phyloP scores from a whole-genome alignment of 1,284 basidiomycete species.

The Spongispora temasekensis region DNA sequence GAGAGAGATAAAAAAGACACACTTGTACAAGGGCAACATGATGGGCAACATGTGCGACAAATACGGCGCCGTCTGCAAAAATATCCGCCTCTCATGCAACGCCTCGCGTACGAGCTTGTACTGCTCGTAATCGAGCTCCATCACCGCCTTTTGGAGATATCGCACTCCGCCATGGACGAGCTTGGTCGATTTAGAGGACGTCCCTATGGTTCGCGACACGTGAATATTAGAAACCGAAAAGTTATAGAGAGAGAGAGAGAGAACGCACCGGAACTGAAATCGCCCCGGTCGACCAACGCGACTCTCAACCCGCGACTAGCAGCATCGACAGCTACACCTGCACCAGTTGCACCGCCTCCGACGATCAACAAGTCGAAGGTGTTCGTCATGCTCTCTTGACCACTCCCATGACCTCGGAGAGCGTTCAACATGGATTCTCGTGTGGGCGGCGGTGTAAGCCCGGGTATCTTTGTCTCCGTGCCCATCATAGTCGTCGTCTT shows the following conservation, averaged over 20 bases:
- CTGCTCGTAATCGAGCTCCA: conserved; percentile 95
- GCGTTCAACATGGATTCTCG: conserved; percentile 62
- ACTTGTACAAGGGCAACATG: conserved; percentile 92
- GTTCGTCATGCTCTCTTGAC: conserved; percentile 30
- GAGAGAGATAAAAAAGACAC: no score
- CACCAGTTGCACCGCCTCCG: conserved; percentile 94
- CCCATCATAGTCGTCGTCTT: no score
- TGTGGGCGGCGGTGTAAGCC: conserved; percentile 74
- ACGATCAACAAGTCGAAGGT: conserved; percentile 81
- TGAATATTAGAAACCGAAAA: conserved; percentile 41
- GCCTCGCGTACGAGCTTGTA: conserved; percentile 97
- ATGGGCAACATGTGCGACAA: conserved; percentile 91
- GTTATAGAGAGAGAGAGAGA: background rate
- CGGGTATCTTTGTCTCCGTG: conserved; percentile 66
- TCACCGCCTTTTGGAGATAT: conserved; percentile 95
- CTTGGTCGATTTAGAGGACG: conserved; percentile 97
- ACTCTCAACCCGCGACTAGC: conserved; percentile 91
- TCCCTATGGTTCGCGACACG: conserved; percentile 82
- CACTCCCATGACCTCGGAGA: conserved; percentile 37
- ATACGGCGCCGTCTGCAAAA: conserved; percentile 96
- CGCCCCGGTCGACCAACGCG: conserved; percentile 91
- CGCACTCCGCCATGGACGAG: conserved; percentile 97
- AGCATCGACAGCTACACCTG: conserved; percentile 93
- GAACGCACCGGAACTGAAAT: conserved; percentile 81
- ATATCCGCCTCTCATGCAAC: conserved; percentile 89